Evolutionary conservation across 768 basidiomycete genomes (phyloP), one percentile per base, ranked within the genome.

Genomic region (Hemileccinum impolitum): DNA sequence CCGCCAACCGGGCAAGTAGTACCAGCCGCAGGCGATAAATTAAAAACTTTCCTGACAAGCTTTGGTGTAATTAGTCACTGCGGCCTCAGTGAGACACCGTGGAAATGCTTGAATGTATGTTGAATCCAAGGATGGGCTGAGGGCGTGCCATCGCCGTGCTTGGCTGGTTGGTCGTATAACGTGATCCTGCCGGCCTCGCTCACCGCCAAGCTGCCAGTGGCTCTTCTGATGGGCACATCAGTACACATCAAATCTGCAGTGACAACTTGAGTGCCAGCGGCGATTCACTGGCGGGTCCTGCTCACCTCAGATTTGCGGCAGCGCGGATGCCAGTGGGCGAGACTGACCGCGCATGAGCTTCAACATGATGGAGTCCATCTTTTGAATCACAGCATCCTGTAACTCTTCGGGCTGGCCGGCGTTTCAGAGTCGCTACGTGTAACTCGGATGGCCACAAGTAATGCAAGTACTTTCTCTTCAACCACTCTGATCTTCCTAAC

Each of bases 341-440:
- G 6, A 6, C 23, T 23, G 23, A 23, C 23, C 23, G 23, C 15
- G 21, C 23, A n/a, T 42, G 6, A 15, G 35, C 48, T 55, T 39
- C 36, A 31, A 17, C 32, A 15, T 17, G 30, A 23, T 13, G 39
- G 28, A 18, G 21, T 30, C 28, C 32, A 44, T 18, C 17, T 39
- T 15, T 19, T 19, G n/a, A 28, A 9, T 19, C 44, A 51, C 38
- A 45, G 47, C 52, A 44, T 51, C 36, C 43, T 21, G 23, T 35
- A 10, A 44, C 38, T 28, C 14, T 17, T 21, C 45, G 19, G 23
- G 19, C 25, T 26, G 14, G 37, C 36, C 39, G 32, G 39, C 21
- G 36, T 45, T 47, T 44, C 13, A 6, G 21, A 12, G 12, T 10
- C 28, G 11, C 28, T 8, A 8, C 28, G 34, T 34, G 34, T 14